Evolutionary conservation across 2,329 filamentous ascomycete species (phyloP), one percentile per base, ranked within the genome.

Genomic region (Domatiomyces catenatus): DNA sequence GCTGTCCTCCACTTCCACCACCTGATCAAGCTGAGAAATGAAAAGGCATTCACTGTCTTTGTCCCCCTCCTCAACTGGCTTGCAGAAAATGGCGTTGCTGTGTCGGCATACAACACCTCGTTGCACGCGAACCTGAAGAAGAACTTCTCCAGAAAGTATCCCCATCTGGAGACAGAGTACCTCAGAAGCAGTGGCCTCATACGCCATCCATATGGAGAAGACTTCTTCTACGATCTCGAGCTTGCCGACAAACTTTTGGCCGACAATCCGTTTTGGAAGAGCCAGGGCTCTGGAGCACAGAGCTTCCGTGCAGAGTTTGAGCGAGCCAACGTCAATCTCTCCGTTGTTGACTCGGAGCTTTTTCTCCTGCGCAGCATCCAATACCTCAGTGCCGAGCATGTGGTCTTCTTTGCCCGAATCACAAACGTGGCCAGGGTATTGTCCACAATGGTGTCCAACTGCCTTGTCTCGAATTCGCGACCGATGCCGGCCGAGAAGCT

Each of bases 1-100:
- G 80, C 94, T 52, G 85, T 89, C 2, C 88, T 96, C 75, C 86
- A 94, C 65, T 72, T 96, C 17, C 93, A 95, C 62, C 83, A 86
- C 60, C 77, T 85, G 18, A 83, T 88, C 44, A 86, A 94, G 63
- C 77, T 81, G 53, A 82, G 84, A 8, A 80, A 85, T 58, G 70
- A 74, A 36, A 70, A 71, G 0, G 77, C 90, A 51, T 77, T 87
- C 20, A 83, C 82, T 58, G 79, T 79, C 8, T 70, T 96, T 1
- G 74, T 88, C 17, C 75, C 80, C 24, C 81, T 88, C 56, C 69
- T 98, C 6, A 76, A 81, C 49, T 95, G 92, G 69, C 86, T 86
- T 58, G 71, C 87, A 17, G 77, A 86, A 32, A 81, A 87, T 60
- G 90, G 84, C 1, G 81, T 90, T 5, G 73, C 79, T 46, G 80